Percentiles rank a stretch among this genome's conserved stretches.
Conservation (phyloP, 1,284 basidiomycete genomes). For the Leucoagaricus sp. region DNA sequence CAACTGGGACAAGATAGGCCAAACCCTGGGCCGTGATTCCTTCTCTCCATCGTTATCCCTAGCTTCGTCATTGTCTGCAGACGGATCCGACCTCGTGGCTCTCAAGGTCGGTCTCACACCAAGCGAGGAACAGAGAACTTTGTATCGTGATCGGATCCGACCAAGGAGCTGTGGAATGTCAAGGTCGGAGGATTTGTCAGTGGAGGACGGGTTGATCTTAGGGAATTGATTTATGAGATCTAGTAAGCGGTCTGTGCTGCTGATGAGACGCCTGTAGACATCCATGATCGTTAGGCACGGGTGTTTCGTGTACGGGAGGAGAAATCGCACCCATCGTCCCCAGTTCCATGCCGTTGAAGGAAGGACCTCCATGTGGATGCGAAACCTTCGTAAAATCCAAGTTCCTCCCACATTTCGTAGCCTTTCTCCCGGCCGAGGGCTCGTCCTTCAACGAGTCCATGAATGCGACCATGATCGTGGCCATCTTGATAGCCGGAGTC, state of each 20-base stretch:
- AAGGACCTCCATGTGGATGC: conserved; percentile 70
- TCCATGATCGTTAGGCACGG: background rate
- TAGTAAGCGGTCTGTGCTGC: conserved; percentile 71
- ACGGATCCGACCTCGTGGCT: conserved; percentile 25
- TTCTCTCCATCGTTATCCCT: background rate
- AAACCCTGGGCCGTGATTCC: background rate
- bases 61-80: background rate
- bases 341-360: conserved; percentile 20
- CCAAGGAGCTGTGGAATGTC: conserved; percentile 79
- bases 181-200: conserved; percentile 47
- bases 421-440: conserved; percentile 89
- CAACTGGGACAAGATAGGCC: background rate
- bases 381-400: conserved; percentile 90
- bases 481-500: conserved; percentile 2
- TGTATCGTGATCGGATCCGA: conserved; percentile 88
- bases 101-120: conserved; percentile 69
- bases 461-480: conserved; percentile 43
- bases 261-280: conserved; percentile 52
- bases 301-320: background rate
- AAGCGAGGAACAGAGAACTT: conserved; percentile 82
- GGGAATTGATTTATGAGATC: conserved; percentile 80
- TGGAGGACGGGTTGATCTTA: conserved; percentile 62
- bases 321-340: conserved; percentile 49
- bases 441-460: conserved; percentile 92
- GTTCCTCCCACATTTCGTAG: conserved; percentile 96